phyloP scores from a whole-genome alignment of 164 flowering plant species.

The Sedum album region DNA sequence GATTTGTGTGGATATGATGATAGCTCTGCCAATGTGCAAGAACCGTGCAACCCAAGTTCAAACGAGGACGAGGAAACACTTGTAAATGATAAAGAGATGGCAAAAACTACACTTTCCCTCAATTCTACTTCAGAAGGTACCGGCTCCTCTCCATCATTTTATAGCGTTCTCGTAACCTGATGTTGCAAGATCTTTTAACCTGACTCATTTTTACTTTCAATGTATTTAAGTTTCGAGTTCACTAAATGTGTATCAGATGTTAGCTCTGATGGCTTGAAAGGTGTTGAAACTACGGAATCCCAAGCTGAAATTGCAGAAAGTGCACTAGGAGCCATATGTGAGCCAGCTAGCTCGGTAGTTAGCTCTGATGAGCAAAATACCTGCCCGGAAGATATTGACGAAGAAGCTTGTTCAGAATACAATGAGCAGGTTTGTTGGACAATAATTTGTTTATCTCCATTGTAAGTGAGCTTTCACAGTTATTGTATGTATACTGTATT shows the following conservation, averaged over 20 bases:
- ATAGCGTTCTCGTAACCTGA: background rate
- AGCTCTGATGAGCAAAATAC: slow-evolving; percentile 17
- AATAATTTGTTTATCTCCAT: slow-evolving; percentile 4
- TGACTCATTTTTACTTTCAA: too few relatives aligned
- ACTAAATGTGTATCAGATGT: too few relatives aligned
- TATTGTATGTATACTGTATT: background rate
- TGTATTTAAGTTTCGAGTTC: background rate
- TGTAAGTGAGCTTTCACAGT: background rate
- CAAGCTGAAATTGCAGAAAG: slow-evolving; percentile 16
- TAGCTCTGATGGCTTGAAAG: slow-evolving; percentile 27
- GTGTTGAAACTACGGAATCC: slow-evolving; percentile 18
- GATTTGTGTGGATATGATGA: slow-evolving; percentile 15
- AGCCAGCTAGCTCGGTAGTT: slow-evolving; percentile 17
- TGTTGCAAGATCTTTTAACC: background rate
- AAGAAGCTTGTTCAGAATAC: slow-evolving; percentile 17
- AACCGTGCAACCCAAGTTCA: slow-evolving; percentile 15
- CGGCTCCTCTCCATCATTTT: slow-evolving; percentile 4
- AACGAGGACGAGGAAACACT: slow-evolving; percentile 13
- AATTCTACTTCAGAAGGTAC: slow-evolving; percentile 33
- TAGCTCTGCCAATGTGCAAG: slow-evolving; percentile 13
- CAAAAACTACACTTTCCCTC: slow-evolving; percentile 13
- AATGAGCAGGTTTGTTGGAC: slow-evolving; percentile 23
- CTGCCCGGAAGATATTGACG: slow-evolving; percentile 15
- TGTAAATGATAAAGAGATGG: slow-evolving; percentile 15
- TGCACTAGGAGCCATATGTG: slow-evolving; percentile 14